Base-by-base conservation (phyloP, 306 rosid genomes). In the Glycine soja region DNA sequence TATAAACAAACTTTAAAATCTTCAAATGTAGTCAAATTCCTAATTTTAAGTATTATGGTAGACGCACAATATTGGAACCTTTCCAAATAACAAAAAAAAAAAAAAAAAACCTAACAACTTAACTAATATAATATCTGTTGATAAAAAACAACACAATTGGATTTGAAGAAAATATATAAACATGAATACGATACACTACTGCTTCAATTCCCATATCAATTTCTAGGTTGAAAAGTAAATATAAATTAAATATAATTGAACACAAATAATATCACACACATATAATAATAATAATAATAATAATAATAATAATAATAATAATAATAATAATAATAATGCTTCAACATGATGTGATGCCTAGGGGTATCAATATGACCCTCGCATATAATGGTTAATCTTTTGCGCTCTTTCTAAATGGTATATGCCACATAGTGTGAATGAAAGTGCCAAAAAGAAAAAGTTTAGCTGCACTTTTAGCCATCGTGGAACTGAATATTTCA, bases 401-500 rank as follows among this genome's bases (percentile, higher is more conserved):
- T 38, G 13, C 52, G 3, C 51, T 67, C 32, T 65, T 14, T 36
- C 24, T 34, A 65, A 40, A 65, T 65, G 34, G 52, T 36, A 68
- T 68, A 43, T 68, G 54, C 73, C 36, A 43, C 73, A 45, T 45
- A n/a, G 10, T 16, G 32, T 18, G 73, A 68, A 68, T 48, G 51
- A 46, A 45, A 68, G 73, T 45, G 54, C 52, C 0, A 3, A 68
- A 68, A 68, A 45, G 73, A 36, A 43, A 45, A 18, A 40, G 36
- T 67, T 8, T 16, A 4, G 54, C 3, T 68, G 38, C 58, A 59
- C 76, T 67, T 79, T 80, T 75, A 66, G 84, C 42, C 61, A 52
- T 61, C 54, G 61, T 73, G 78, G 61, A 77, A 52, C 16, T 61
- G 75, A 69, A 82, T 48, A 36, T 67, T 48, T 50, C 63, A 71